Evolutionary conservation across 1,284 basidiomycete genomes (phyloP).

Genomic region (Ganoderma lingzhi): DNA sequence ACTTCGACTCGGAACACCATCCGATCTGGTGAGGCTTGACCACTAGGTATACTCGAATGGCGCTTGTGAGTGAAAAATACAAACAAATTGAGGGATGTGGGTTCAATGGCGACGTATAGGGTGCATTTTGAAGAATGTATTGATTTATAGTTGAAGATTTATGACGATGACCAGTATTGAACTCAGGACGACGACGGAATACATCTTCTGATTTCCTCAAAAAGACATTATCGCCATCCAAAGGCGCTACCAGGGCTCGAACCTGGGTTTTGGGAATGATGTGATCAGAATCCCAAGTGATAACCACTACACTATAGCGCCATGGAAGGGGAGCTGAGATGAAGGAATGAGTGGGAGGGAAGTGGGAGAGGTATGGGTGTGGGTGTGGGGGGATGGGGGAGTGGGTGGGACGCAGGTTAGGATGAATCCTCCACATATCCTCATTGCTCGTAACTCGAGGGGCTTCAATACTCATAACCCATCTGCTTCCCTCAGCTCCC

Average conservation of each 20-base stretch:
- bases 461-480: slow-evolving; percentile 66
- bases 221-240: neutral
- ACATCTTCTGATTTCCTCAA: too few relatives aligned
- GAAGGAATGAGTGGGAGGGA: too few relatives aligned
- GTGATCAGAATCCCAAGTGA: slow-evolving; percentile 42
- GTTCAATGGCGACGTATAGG: neutral
- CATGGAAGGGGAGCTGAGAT: slow-evolving; percentile 5
- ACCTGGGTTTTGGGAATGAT: slow-evolving; percentile 40
- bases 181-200: neutral
- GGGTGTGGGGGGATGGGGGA: neutral
- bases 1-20: neutral
- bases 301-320: slow-evolving; percentile 44
- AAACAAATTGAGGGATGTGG: neutral
- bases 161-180: neutral
- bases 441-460: slow-evolving; percentile 83
- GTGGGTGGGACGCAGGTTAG: neutral
- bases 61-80: neutral
- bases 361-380: too few relatives aligned
- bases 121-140: neutral
- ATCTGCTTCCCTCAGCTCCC: slow-evolving; percentile 79
- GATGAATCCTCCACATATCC: slow-evolving; percentile 83
- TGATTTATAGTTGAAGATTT: neutral
- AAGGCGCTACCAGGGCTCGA: slow-evolving; percentile 43
- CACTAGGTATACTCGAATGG: neutral
- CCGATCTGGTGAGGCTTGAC: neutral